Base-by-base conservation (phyloP, 345 rosid genomes). In the Angophora floribunda region DNA sequence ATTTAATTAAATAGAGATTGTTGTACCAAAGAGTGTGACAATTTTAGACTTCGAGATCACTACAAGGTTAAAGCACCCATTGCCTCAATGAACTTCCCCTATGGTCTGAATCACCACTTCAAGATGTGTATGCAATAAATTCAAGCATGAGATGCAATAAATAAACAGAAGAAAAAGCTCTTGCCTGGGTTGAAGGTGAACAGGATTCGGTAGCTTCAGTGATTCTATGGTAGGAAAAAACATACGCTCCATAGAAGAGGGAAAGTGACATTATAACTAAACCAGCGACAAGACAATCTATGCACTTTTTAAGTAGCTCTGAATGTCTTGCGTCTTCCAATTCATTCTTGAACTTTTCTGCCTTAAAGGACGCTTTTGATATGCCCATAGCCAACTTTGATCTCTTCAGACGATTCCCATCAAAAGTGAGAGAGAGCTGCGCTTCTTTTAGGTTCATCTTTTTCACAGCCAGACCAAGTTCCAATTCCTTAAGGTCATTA, bases 281-380 rank as follows among this genome's bases (percentile, higher is more conserved):
- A 85, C 98, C 96, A 15, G 97, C 93, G 87, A 94, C 97, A 80
- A 98, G 98, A 91, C 95, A 95, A 78, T 98, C 99, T 52, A 93
- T 91, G 91, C 95, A 93, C 85, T 80, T 96, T 89, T 85, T 93
- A 50, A 90, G 97, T 90, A 96, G 95, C 84, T 98, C 97, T 2
- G 90, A 92, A 89, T 95, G 94, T 90, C 94, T 95, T 22, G 90
- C 65, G 63, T 95, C 99, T 94, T 94, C 96, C 90, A 94, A 75
- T 87, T 95, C 89, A 59, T 89, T 95, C 94, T 95, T 96, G 93
- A 94, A 95, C 93, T 95, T 96, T 90, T 96, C 99, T 22, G 88
- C 93, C 89, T 87, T 90, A 90, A 98, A 97, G 55, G 97, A 95
- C 4, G 96, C 94, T 93, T 93, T 95, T 52, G 94, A 89, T 51